These are phyloP conservation scores for Rhypophila decipiens DNA, from an alignment of 495 filamentous ascomycete genomes.

Conservation along the genomic window DNA sequence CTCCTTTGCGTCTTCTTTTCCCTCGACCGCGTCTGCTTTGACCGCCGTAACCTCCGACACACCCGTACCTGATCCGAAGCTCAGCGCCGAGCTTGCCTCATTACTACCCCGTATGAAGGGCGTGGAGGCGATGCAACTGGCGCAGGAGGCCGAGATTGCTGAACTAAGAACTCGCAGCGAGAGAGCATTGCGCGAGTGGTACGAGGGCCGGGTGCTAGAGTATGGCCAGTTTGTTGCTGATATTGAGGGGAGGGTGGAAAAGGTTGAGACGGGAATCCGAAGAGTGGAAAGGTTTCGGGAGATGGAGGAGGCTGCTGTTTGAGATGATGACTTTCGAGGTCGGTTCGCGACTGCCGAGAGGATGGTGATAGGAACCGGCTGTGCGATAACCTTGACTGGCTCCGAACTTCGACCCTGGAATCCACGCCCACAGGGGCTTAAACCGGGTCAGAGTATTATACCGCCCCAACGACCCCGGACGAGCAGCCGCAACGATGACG, in stretches of 20 bases:
- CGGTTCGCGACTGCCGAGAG: too few relatives aligned
- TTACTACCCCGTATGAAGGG: conserved; percentile 65
- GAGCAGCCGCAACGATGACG: too few relatives aligned
- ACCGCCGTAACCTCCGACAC: conserved; percentile 68
- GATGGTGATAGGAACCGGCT: too few relatives aligned
- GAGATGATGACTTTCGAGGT: neutral
- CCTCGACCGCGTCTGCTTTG: conserved; percentile 68
- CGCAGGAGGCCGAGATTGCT: conserved; percentile 66
- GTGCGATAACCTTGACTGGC: too few relatives aligned
- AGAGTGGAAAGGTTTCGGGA: conserved; percentile 43
- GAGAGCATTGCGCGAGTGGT: conserved; percentile 68
- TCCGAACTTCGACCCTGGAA: too few relatives aligned
- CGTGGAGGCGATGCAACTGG: conserved; percentile 57
- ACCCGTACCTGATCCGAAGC: conserved; percentile 62
- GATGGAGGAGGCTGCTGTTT: conserved; percentile 12
- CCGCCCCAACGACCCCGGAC: too few relatives aligned
- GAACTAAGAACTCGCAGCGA: conserved; percentile 70
- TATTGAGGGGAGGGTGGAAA: conserved; percentile 61
- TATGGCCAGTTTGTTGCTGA: conserved; percentile 68
- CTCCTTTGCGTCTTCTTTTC: conserved; percentile 66
- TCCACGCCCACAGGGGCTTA: too few relatives aligned
- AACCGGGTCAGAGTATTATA: too few relatives aligned
- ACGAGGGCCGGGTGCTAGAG: conserved; percentile 63
- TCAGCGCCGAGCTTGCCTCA: conserved; percentile 60
- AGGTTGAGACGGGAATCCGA: conserved; percentile 59